phyloP scores from a whole-genome alignment of 345 rosid species.

The Bretschneidera sinensis region DNA sequence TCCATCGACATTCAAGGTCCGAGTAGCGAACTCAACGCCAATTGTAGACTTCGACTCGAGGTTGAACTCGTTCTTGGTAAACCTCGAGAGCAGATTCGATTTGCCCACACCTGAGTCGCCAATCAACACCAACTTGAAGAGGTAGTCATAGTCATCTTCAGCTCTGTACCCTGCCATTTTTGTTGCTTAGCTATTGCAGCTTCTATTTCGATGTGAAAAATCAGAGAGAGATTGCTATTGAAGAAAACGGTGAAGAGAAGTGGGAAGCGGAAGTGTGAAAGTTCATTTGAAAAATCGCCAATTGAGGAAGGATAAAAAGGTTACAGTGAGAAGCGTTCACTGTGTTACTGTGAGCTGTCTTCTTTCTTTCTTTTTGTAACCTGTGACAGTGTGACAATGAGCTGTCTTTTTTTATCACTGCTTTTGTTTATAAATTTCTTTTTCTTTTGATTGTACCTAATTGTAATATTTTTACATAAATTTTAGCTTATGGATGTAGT shows the following conservation, averaged over 20 bases:
- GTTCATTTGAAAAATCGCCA: neutral
- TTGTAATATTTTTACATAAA: too few relatives aligned
- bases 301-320: neutral
- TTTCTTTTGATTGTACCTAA: too few relatives aligned
- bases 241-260: neutral
- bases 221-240: conserved; percentile 17
- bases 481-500: too few relatives aligned
- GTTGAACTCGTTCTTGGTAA: conserved; percentile 66
- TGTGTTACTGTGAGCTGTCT: neutral
- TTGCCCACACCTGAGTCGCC: conserved; percentile 75
- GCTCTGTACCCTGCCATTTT: conserved; percentile 47
- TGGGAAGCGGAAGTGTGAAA: neutral
- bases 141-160: conserved; percentile 53
- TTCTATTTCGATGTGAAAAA: conserved; percentile 15
- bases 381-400: too few relatives aligned
- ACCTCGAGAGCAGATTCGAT: conserved; percentile 60
- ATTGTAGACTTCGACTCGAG: conserved; percentile 74
- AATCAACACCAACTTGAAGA: conserved; percentile 64
- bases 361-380: too few relatives aligned
- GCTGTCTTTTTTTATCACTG: too few relatives aligned
- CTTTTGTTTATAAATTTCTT: too few relatives aligned
- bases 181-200: conserved; percentile 16
- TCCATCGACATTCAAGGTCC: conserved; percentile 49
- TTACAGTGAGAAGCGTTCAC: neutral
- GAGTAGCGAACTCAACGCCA: conserved; percentile 75